These are phyloP conservation scores for Elaeis guineensis DNA, from an alignment of 176 grass and related monocot species.

Conservation along the genomic window DNA sequence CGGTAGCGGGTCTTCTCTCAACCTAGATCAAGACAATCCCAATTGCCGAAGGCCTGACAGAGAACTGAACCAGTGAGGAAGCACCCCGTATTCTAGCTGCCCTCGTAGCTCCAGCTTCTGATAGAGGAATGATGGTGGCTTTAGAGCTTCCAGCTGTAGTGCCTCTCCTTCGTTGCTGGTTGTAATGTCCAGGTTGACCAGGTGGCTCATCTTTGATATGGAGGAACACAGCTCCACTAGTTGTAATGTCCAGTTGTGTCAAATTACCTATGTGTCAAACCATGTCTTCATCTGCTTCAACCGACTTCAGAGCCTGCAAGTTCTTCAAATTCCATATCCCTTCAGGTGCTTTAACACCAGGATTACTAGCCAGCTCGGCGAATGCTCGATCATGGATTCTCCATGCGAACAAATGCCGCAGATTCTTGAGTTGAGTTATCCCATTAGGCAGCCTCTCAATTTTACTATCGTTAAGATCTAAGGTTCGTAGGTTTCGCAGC, in stretches of 20 bases:
- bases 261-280: not conserved
- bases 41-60: not conserved
- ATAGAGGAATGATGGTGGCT: too few relatives aligned
- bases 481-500: conserved; percentile 7
- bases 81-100: too few relatives aligned
- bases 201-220: not conserved
- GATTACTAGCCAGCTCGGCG: not conserved
- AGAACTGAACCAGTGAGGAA: not conserved
- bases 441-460: conserved; percentile 1
- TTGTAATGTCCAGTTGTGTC: not conserved
- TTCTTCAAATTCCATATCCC: conserved; percentile 3
- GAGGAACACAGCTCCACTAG: not conserved
- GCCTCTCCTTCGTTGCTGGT: not conserved
- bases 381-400: not conserved
- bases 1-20: not conserved
- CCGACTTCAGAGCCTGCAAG: conserved; percentile 6
- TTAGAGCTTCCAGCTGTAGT: not conserved
- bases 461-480: not conserved
- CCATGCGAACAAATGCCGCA: not conserved
- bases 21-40: not conserved
- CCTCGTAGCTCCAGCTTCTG: too few relatives aligned
- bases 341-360: not conserved
- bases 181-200: conserved; percentile 7
- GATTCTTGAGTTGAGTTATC: not conserved
- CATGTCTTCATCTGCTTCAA: conserved; percentile 12